These are phyloP conservation scores for Ammopiptanthus mongolicus DNA, from an alignment of 306 rosid species.

Conservation along the genomic window DNA sequence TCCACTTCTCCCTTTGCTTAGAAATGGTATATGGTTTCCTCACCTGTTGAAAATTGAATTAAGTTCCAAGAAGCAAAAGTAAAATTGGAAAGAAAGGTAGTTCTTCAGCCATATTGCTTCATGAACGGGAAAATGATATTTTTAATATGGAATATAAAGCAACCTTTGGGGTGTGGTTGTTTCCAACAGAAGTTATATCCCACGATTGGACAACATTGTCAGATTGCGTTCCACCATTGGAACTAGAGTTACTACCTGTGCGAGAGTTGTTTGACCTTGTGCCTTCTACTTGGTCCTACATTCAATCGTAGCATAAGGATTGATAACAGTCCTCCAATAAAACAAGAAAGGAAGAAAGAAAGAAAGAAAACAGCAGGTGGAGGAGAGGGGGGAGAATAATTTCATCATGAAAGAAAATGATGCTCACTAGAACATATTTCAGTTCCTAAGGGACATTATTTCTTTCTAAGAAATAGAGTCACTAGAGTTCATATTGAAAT, in stretches of 20 bases:
- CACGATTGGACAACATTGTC: slow-evolving; percentile 22
- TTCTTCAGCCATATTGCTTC: not conserved
- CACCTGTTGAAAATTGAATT: slow-evolving; percentile 41
- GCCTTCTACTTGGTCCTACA: slow-evolving; percentile 52
- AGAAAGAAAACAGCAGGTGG: not conserved
- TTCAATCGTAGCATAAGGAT: slow-evolving; percentile 19
- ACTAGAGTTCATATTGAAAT: slow-evolving; percentile 29
- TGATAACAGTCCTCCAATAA: slow-evolving; percentile 9
- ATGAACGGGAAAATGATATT: not conserved
- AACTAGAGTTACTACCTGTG: slow-evolving; percentile 22
- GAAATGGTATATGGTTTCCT: slow-evolving; percentile 92
- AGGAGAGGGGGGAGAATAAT: slow-evolving; percentile 13
- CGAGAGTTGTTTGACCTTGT: slow-evolving; percentile 28
- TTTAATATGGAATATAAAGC: slow-evolving; percentile 3
- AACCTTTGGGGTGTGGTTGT: slow-evolving; percentile 63
- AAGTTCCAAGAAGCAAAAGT: not conserved
- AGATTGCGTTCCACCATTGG: slow-evolving; percentile 37
- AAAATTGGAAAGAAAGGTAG: not conserved
- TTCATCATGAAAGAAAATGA: slow-evolving; percentile 31
- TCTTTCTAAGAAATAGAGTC: slow-evolving; percentile 15
- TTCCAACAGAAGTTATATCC: slow-evolving; percentile 38
- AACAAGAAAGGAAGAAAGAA: not conserved
- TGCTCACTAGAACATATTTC: slow-evolving; percentile 35
- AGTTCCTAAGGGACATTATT: slow-evolving; percentile 10
- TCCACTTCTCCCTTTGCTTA: slow-evolving; percentile 97